Percentiles rank a stretch among this genome's conserved stretches.
Evolutionary conservation across 768 basidiomycete species (phyloP).

Genomic region (Lyophyllum decastes): DNA sequence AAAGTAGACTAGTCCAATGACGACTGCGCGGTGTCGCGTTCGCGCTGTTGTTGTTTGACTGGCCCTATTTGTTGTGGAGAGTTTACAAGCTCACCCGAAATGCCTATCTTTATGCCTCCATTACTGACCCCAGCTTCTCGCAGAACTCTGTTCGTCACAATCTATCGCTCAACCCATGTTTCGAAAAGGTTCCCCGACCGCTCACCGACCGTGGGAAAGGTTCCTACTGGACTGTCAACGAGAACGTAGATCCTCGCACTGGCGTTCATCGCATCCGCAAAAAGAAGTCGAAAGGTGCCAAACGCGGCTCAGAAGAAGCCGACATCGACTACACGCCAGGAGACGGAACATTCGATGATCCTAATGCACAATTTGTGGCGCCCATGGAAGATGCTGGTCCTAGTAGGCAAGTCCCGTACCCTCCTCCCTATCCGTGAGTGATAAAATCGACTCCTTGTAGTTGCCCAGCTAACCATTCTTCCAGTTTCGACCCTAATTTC

Average conservation of each 20-base stretch:
- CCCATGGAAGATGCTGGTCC: constrained; percentile 65
- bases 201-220: constrained; percentile 90
- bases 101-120: constrained; percentile 20
- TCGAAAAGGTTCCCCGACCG: constrained; percentile 90
- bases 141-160: constrained; percentile 93
- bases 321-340: constrained; percentile 65
- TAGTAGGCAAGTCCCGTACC: constrained; percentile 58
- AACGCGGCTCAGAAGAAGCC: constrained; percentile 56
- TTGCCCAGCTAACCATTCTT: constrained; percentile 17
- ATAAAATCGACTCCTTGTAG: not conserved
- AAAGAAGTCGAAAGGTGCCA: constrained; percentile 71
- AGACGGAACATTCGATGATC: constrained; percentile 55
- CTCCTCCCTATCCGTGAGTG: constrained; percentile 63
- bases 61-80: constrained; percentile 57
- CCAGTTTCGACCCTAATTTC: constrained; percentile 76
- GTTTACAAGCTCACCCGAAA: constrained; percentile 38
- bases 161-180: constrained; percentile 86
- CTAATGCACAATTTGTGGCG: constrained; percentile 55
- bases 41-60: constrained; percentile 70
- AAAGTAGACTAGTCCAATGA: constrained; percentile 4
- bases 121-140: constrained; percentile 24
- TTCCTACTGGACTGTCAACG: constrained; percentile 91
- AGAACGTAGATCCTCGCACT: constrained; percentile 86
- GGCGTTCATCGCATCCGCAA: constrained; percentile 88
- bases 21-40: constrained; percentile 42